Conservation (phyloP, 2,329 filamentous ascomycete species). For the Chlorencoelia australis region DNA sequence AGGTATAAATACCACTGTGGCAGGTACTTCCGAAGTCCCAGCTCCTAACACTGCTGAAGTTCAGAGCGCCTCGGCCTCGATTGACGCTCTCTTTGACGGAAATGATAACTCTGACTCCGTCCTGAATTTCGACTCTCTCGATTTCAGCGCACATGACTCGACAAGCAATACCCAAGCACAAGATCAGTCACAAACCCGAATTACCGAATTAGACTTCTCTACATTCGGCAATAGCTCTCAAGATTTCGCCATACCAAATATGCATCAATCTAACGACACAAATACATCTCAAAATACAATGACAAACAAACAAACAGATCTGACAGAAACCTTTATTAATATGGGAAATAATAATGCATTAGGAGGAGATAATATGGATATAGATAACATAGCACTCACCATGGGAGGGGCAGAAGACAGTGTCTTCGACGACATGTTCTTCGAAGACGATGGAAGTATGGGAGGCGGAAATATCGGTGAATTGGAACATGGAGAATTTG, state of each 20-base stretch:
- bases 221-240: slow-evolving; percentile 26
- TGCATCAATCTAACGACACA: slow-evolving; percentile 13
- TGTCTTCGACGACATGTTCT: slow-evolving; percentile 25
- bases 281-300: slow-evolving; percentile 2
- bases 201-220: slow-evolving; percentile 23
- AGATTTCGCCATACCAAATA: slow-evolving; percentile 32
- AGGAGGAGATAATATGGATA: slow-evolving; percentile 27
- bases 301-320: slow-evolving; percentile 10
- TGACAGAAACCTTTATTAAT: slow-evolving; percentile 16
- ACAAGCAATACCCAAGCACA: slow-evolving; percentile 11
- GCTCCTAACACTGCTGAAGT: slow-evolving; percentile 11
- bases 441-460: slow-evolving; percentile 14
- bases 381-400: slow-evolving; percentile 44
- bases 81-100: slow-evolving; percentile 24
- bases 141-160: slow-evolving; percentile 18
- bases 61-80: slow-evolving; percentile 17
- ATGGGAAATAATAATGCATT: slow-evolving; percentile 7
- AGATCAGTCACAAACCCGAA: slow-evolving; percentile 16
- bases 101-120: slow-evolving; percentile 13
- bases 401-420: slow-evolving; percentile 30
- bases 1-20: slow-evolving; percentile 18
- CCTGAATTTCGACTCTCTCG: slow-evolving; percentile 22
- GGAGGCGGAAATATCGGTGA: slow-evolving; percentile 13
- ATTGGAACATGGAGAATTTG: slow-evolving; percentile 23
- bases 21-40: slow-evolving; percentile 5